Percentiles rank a stretch among this genome's conserved stretches.
phyloP scores from a whole-genome alignment of 352 stramenopile genomes.

The Phytopythium mirpurense region DNA sequence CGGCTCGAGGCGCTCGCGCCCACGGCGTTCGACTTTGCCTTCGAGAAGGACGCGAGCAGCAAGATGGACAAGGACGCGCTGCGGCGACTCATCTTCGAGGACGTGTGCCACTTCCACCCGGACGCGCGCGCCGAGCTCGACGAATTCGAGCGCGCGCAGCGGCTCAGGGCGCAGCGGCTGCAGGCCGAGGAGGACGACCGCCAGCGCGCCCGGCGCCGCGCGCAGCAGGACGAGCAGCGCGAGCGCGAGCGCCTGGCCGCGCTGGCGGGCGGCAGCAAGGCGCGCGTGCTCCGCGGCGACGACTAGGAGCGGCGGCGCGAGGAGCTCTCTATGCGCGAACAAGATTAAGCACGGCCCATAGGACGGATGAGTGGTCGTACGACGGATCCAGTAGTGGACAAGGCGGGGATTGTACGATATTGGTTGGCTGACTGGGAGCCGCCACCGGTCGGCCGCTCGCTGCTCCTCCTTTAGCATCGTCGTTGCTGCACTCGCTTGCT shows the following conservation, averaged over 20 bases:
- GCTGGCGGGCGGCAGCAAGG: slow-evolving; percentile 28
- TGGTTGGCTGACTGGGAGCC: too few species aligned
- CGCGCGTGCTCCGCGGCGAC: slow-evolving; percentile 11
- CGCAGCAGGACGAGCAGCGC: slow-evolving; percentile 14
- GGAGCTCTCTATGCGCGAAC: neutral
- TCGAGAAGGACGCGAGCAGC: slow-evolving; percentile 57
- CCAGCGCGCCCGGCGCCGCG: slow-evolving; percentile 7
- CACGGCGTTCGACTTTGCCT: slow-evolving; percentile 75
- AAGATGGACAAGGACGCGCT: slow-evolving; percentile 76
- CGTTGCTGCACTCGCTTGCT: too few species aligned
- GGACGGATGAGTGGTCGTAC: too few species aligned
- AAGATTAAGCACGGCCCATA: neutral
- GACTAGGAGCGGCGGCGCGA: neutral
- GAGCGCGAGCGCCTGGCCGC: slow-evolving; percentile 39
- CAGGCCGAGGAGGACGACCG: slow-evolving; percentile 34
- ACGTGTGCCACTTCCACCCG: slow-evolving; percentile 82
- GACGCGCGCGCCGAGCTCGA: slow-evolving; percentile 59
- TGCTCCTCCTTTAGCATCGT: too few species aligned
- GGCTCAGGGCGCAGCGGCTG: slow-evolving; percentile 10
- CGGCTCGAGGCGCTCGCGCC: slow-evolving; percentile 36
- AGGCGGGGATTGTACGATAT: too few species aligned
- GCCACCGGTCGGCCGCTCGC: too few species aligned
- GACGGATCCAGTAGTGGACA: too few species aligned
- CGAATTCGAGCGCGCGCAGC: slow-evolving; percentile 13
- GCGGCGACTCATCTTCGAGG: slow-evolving; percentile 77